Evolutionary conservation across 805 yeast genomes (phyloP).

Genomic region (Candida maesae): DNA sequence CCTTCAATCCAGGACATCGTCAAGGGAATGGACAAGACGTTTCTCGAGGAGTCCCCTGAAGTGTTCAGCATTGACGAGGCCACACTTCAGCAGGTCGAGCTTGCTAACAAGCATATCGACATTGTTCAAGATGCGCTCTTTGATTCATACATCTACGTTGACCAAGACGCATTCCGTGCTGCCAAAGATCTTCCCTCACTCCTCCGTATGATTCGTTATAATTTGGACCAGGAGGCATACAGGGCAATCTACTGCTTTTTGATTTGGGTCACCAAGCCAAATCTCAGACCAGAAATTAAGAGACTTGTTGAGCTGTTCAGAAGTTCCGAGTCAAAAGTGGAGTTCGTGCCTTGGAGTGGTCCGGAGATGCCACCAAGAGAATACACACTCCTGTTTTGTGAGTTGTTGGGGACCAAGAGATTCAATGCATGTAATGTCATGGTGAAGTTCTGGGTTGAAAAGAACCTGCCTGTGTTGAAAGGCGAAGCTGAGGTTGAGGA

Average conservation of each 20-base stretch:
- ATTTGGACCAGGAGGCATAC: background rate
- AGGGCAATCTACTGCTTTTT: background rate
- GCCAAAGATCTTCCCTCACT: background rate
- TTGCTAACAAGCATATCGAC: background rate
- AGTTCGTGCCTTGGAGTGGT: background rate
- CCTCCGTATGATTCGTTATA: background rate
- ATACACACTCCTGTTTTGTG: background rate
- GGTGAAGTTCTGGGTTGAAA: background rate
- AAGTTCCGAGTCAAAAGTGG: background rate
- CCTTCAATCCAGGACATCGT: background rate
- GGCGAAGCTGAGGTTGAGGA: background rate
- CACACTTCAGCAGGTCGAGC: background rate
- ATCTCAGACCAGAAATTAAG: background rate
- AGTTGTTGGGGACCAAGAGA: background rate
- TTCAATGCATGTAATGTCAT: background rate
- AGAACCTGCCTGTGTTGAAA: background rate
- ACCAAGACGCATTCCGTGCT: background rate
- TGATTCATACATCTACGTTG: background rate
- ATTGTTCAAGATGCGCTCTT: background rate
- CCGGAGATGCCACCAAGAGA: background rate
- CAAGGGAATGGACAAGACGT: background rate
- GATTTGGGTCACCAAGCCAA: background rate
- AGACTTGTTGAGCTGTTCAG: background rate
- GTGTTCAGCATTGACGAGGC: background rate
- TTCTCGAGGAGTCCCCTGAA: background rate